Evolutionary conservation across 805 yeast species (phyloP).

Genomic region (Spathaspora gorwiae): DNA sequence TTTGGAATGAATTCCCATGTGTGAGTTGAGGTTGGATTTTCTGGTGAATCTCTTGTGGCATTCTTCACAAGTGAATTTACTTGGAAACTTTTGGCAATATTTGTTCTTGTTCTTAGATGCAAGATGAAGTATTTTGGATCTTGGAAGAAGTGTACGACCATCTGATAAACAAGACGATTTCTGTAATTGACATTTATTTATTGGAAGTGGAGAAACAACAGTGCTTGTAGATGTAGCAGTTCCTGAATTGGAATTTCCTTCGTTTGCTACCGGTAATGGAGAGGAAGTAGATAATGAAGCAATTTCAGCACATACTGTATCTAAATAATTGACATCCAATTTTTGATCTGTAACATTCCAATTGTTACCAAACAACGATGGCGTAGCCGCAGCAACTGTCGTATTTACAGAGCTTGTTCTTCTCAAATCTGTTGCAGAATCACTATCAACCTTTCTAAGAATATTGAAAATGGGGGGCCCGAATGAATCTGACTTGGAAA

Average conservation of each 20-base stretch:
- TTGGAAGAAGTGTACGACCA: constrained; percentile 3
- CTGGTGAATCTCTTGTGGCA: constrained; percentile 87
- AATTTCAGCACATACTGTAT: no score
- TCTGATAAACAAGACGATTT: background rate
- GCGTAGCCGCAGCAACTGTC: constrained; percentile 39
- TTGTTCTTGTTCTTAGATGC: constrained; percentile 40
- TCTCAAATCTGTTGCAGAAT: no score
- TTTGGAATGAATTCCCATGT: constrained; percentile 82
- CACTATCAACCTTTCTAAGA: background rate
- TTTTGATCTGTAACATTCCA: background rate
- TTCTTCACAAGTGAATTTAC: constrained; percentile 68
- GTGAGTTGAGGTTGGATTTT: constrained; percentile 89
- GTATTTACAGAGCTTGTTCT: background rate
- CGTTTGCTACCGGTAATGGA: no score
- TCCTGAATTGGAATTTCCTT: no score
- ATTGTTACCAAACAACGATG: constrained; percentile 54
- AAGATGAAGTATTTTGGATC: constrained; percentile 37
- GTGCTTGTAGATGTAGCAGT: no score
- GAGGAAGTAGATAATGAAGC: no score
- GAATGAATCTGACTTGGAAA: background rate
- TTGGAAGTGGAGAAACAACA: constrained; percentile 18
- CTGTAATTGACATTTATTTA: constrained; percentile 13
- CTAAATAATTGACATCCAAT: no score
- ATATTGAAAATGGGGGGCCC: background rate
- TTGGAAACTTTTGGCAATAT: constrained; percentile 65